These are phyloP conservation scores for Citeromyces matritensis DNA, from an alignment of 805 yeast species.

Conservation along the genomic window DNA sequence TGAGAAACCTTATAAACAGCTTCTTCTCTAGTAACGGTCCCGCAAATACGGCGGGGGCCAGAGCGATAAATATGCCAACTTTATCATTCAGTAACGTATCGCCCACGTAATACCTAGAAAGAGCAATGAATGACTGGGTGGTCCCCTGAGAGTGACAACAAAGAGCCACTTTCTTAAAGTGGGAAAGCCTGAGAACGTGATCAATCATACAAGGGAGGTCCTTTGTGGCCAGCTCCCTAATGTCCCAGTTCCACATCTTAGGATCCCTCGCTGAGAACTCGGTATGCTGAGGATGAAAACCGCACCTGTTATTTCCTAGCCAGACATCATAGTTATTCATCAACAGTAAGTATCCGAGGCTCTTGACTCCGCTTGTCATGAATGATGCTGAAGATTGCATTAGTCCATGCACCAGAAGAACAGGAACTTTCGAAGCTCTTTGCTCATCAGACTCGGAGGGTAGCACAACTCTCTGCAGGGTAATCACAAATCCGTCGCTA, in stretches of 20 bases:
- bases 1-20: constrained; percentile 45
- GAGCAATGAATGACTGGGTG: constrained; percentile 62
- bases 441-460: constrained; percentile 20
- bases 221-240: constrained; percentile 62
- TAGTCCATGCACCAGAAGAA: constrained; percentile 74
- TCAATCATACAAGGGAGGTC: constrained; percentile 69
- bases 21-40: constrained; percentile 60
- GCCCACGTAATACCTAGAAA: constrained; percentile 26
- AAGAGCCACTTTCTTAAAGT: constrained; percentile 34
- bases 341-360: constrained; percentile 47
- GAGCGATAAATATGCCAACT: constrained; percentile 53
- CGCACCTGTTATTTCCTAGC: constrained; percentile 86
- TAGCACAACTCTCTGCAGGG: constrained; percentile 45
- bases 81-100: constrained; percentile 29
- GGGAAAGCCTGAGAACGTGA: constrained; percentile 28
- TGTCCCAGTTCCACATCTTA: constrained; percentile 88
- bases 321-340: constrained; percentile 68
- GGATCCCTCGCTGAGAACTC: constrained; percentile 23
- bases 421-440: constrained; percentile 26
- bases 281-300: constrained; percentile 60
- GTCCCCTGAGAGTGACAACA: constrained; percentile 92
- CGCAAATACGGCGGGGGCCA: constrained; percentile 88
- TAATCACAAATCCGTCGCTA: constrained; percentile 65
- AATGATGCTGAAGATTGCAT: constrained; percentile 80
- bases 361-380: constrained; percentile 68